These are phyloP conservation scores for Byssochlamys sp. DNA, from an alignment of 2,329 filamentous ascomycete species.

Conservation along the genomic window DNA sequence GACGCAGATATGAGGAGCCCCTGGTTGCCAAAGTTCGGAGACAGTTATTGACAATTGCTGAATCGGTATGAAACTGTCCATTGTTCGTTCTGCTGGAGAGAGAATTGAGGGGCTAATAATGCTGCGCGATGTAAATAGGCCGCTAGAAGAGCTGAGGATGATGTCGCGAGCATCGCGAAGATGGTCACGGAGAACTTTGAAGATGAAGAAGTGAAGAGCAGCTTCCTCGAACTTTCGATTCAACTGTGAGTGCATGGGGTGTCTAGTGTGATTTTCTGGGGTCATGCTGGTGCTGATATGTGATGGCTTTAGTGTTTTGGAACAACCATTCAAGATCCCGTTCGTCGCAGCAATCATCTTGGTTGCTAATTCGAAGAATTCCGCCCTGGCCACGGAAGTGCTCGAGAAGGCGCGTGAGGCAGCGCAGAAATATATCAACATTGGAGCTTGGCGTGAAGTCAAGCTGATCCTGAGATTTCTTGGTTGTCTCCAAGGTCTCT, in stretches of 20 bases:
- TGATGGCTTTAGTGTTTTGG: constrained; percentile 47
- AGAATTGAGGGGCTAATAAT: not conserved
- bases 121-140: constrained; percentile 33
- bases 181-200: constrained; percentile 74
- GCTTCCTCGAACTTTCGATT: constrained; percentile 63
- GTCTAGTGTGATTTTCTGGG: not conserved
- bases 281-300: not conserved
- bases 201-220: constrained; percentile 65
- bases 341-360: constrained; percentile 79
- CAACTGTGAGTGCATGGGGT: constrained; percentile 50
- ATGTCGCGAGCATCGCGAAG: constrained; percentile 64
- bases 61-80: constrained; percentile 47
- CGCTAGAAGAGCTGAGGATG: constrained; percentile 67
- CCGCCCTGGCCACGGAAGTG: constrained; percentile 63
- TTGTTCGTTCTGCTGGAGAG: not conserved
- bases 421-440: constrained; percentile 57
- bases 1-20: constrained; percentile 65
- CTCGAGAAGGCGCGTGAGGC: constrained; percentile 53
- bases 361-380: constrained; percentile 65
- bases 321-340: constrained; percentile 96
- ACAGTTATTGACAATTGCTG: constrained; percentile 69
- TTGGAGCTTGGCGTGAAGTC: constrained; percentile 77
- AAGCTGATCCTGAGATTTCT: constrained; percentile 85
- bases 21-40: constrained; percentile 62
- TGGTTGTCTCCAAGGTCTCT: constrained; percentile 69